Evolutionary conservation across 805 yeast species (phyloP).

Genomic region (Tetrapisispora taiwanensis): DNA sequence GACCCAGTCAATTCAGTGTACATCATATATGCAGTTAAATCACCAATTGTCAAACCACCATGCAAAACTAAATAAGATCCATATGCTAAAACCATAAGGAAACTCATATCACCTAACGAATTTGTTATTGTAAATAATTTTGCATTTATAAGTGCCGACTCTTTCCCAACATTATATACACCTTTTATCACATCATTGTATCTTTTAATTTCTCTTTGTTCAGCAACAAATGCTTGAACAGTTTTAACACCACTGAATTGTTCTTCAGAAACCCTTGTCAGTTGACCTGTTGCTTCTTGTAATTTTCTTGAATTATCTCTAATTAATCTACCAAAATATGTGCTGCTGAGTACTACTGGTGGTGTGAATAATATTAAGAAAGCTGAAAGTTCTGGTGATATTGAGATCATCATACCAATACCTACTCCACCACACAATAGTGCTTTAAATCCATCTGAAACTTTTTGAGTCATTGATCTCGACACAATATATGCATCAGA

Average conservation of each 20-base stretch:
- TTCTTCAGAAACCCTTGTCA: slow-evolving; percentile 89
- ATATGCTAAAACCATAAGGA: slow-evolving; percentile 62
- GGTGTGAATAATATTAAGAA: slow-evolving; percentile 75
- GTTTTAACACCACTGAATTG: slow-evolving; percentile 80
- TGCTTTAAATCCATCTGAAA: slow-evolving; percentile 85
- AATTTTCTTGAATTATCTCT: slow-evolving; percentile 64
- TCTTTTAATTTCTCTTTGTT: slow-evolving; percentile 63
- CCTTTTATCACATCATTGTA: slow-evolving; percentile 65
- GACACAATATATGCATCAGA: slow-evolving; percentile 87
- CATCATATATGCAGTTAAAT: slow-evolving; percentile 85
- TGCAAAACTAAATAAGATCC: slow-evolving; percentile 75
- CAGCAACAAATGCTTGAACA: slow-evolving; percentile 88
- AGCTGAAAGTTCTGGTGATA: slow-evolving; percentile 70
- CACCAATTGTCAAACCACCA: slow-evolving; percentile 77
- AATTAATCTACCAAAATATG: slow-evolving; percentile 73
- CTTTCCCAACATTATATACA: slow-evolving; percentile 56
- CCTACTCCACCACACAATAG: slow-evolving; percentile 77
- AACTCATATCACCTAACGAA: slow-evolving; percentile 73
- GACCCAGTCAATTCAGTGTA: slow-evolving; percentile 92
- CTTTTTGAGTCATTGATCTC: slow-evolving; percentile 77
- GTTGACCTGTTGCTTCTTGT: slow-evolving; percentile 76
- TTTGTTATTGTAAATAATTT: slow-evolving; percentile 69
- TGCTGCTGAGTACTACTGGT: slow-evolving; percentile 65
- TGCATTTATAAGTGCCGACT: slow-evolving; percentile 74
- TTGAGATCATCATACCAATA: slow-evolving; percentile 79